phyloP scores from a whole-genome alignment of 352 stramenopile species.

The Globisporangium lucens region DNA sequence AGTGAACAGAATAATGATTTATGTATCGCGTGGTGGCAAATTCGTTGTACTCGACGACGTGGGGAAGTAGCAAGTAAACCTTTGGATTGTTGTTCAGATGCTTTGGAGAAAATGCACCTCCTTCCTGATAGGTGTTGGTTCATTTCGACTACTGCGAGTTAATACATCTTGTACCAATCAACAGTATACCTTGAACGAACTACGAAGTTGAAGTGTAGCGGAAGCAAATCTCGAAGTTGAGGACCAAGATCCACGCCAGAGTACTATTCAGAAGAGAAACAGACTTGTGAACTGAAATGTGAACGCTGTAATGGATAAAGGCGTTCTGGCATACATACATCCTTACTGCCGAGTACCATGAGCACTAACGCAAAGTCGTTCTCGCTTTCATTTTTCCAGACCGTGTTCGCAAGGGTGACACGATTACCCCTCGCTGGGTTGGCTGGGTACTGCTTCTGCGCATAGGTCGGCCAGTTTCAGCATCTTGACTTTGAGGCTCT shows the following conservation, averaged over 20 bases:
- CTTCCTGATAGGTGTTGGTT: neutral
- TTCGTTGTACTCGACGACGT: neutral
- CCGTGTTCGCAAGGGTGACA: constrained; percentile 1
- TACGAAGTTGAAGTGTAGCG: no score
- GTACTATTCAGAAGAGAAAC: neutral
- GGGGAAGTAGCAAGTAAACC: neutral
- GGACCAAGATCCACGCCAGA: neutral
- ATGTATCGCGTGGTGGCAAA: neutral
- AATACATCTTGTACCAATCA: no score
- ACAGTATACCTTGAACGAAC: no score
- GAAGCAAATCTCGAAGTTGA: no score
- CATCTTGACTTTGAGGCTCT: neutral
- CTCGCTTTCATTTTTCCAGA: neutral
- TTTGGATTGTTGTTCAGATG: neutral
- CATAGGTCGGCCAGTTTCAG: neutral
- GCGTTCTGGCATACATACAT: neutral
- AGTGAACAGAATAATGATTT: neutral
- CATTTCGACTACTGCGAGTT: neutral
- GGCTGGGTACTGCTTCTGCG: neutral
- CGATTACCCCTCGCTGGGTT: neutral
- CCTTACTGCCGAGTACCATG: neutral
- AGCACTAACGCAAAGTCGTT: neutral
- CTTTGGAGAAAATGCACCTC: neutral
- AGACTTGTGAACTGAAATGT: neutral
- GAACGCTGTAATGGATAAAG: neutral